These are phyloP conservation scores for Psophocarpus tetragonolobus DNA, from an alignment of 306 rosid species.

Conservation along the genomic window DNA sequence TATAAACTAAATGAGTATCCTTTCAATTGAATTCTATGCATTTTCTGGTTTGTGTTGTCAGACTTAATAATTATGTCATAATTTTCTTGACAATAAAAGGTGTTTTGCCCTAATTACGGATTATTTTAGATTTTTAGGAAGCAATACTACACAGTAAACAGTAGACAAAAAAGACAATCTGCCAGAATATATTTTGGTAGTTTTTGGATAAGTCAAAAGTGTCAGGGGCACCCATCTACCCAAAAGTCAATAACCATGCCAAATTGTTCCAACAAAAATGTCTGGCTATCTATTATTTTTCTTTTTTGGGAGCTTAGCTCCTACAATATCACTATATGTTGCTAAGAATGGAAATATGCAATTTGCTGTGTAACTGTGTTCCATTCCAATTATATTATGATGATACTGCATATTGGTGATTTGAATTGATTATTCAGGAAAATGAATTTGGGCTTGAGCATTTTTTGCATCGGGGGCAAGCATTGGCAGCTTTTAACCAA, in stretches of 20 bases:
- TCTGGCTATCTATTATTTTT: background rate
- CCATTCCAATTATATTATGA: constrained; percentile 5
- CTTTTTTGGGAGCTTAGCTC: background rate
- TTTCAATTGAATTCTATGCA: background rate
- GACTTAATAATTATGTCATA: background rate
- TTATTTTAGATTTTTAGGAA: background rate
- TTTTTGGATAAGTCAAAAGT: constrained; percentile 24
- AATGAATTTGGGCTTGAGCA: constrained; percentile 87
- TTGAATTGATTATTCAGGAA: constrained; percentile 59
- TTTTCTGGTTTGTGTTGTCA: background rate
- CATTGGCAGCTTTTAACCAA: constrained; percentile 82
- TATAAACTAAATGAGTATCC: background rate
- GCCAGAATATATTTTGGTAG: background rate
- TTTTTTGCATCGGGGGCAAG: constrained; percentile 92
- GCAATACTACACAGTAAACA: background rate
- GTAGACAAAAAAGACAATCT: background rate
- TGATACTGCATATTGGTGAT: constrained; percentile 21
- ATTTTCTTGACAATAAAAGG: constrained; percentile 1
- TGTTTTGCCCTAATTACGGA: background rate
- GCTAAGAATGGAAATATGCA: background rate
- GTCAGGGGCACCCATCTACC: background rate
- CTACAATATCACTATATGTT: background rate
- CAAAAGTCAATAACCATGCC: background rate
- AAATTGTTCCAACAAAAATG: background rate
- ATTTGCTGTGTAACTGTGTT: background rate